phyloP scores from a whole-genome alignment of 106 monocot species.

The Acorus calamus region DNA sequence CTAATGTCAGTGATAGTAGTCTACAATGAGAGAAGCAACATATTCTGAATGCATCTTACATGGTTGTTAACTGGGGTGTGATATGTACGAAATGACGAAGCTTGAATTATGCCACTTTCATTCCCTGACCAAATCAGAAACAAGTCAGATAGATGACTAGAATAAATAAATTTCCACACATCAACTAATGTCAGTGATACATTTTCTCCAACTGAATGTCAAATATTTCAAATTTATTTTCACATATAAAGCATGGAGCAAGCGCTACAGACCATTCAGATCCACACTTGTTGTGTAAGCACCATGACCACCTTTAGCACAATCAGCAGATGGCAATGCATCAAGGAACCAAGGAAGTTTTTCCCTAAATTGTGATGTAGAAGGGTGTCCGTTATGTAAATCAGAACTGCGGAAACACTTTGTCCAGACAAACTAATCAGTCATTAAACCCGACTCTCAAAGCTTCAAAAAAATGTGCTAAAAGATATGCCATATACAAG shows the following conservation, averaged over 20 bases:
- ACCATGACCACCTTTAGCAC: slow-evolving; percentile 97
- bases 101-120: slow-evolving; percentile 65
- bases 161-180: neutral
- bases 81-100: slow-evolving; percentile 92
- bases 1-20: too few relatives aligned
- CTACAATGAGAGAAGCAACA: too few relatives aligned
- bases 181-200: too few relatives aligned
- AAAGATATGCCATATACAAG: neutral
- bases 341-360: slow-evolving; percentile 98
- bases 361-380: slow-evolving; percentile 75
- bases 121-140: slow-evolving; percentile 41
- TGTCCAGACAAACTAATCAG: slow-evolving; percentile 3
- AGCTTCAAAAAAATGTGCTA: too few relatives aligned
- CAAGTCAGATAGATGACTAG: neutral
- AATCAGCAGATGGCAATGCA: slow-evolving; percentile 82
- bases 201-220: too few relatives aligned
- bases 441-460: neutral
- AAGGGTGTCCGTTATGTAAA: slow-evolving; percentile 72
- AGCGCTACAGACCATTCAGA: slow-evolving; percentile 45
- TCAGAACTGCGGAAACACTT: slow-evolving; percentile 84
- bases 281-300: slow-evolving; percentile 86
- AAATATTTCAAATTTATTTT: too few relatives aligned
- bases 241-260: neutral
- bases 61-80: slow-evolving; percentile 94
- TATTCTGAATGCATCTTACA: slow-evolving; percentile 26